Percentiles rank a stretch among this genome's conserved stretches.
phyloP scores from a whole-genome alignment of 2,329 filamentous ascomycete species.

The Cladorrhinum sp. region DNA sequence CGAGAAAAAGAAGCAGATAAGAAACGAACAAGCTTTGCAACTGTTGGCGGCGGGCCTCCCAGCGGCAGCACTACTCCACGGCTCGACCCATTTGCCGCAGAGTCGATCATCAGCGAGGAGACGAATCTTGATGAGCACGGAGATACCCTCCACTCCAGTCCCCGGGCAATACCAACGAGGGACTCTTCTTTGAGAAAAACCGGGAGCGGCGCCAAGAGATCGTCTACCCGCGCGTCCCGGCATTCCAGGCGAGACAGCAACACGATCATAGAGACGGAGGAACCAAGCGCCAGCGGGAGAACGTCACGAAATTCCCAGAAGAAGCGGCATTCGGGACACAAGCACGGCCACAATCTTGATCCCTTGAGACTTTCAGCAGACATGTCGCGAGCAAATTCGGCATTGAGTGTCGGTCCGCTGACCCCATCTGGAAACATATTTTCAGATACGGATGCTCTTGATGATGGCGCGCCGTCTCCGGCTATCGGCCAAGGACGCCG shows the following conservation, averaged over 20 bases:
- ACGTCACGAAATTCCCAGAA: slow-evolving; percentile 8
- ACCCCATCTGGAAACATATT: slow-evolving; percentile 26
- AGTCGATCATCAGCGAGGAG: slow-evolving; percentile 56
- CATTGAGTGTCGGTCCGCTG: slow-evolving; percentile 19
- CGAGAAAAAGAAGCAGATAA: slow-evolving; percentile 61
- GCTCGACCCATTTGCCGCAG: slow-evolving; percentile 49
- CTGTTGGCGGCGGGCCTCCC: slow-evolving; percentile 34
- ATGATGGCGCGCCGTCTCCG: slow-evolving; percentile 69
- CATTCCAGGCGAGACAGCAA: slow-evolving; percentile 48
- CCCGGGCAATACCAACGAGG: slow-evolving; percentile 59
- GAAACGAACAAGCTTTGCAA: slow-evolving; percentile 49
- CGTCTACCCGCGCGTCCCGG: slow-evolving; percentile 47
- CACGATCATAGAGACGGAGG: slow-evolving; percentile 37
- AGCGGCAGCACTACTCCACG: slow-evolving; percentile 35
- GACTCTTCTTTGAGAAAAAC: slow-evolving; percentile 66
- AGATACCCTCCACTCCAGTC: slow-evolving; percentile 37
- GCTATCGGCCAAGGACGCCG: slow-evolving; percentile 61
- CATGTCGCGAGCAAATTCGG: slow-evolving; percentile 19
- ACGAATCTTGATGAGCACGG: slow-evolving; percentile 34
- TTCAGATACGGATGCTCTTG: slow-evolving; percentile 38
- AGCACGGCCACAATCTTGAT: slow-evolving; percentile 20
- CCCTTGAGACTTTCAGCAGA: slow-evolving; percentile 23
- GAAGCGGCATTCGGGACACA: slow-evolving; percentile 15
- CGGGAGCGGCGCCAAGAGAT: slow-evolving; percentile 50
- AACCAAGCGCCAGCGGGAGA: slow-evolving; percentile 16